Conservation (phyloP, 2,329 filamentous ascomycete genomes). For the Claviceps fusiformis region DNA sequence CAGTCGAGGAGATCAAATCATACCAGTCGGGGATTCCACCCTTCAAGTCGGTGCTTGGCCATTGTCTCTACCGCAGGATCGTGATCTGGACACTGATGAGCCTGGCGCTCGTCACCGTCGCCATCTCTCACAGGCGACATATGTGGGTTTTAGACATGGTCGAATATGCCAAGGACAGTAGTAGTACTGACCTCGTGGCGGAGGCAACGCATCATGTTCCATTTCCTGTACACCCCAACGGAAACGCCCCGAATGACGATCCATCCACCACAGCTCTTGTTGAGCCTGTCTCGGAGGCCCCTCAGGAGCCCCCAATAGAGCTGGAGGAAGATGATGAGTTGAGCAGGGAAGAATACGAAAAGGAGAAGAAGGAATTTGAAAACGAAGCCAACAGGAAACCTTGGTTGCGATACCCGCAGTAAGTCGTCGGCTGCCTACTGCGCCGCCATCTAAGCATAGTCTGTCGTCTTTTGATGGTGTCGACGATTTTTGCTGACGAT, state of each 20-base stretch:
- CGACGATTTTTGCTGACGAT: not conserved
- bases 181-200: not conserved
- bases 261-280: not conserved
- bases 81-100: conserved; percentile 34
- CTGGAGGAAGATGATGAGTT: conserved; percentile 14
- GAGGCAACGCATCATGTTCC: not conserved
- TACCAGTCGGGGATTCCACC: conserved; percentile 26
- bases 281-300: not conserved
- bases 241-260: not conserved
- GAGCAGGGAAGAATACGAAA: conserved; percentile 15
- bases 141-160: conserved; percentile 7
- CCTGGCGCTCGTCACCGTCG: conserved; percentile 26
- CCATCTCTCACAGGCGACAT: conserved; percentile 24
- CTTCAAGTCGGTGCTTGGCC: conserved; percentile 32
- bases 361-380: conserved; percentile 16
- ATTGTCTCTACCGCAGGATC: conserved; percentile 38
- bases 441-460: not conserved
- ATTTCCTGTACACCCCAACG: not conserved
- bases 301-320: conserved; percentile 3
- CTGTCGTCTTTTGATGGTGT: not conserved
- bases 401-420: conserved; percentile 28
- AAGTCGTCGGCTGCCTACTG: conserved; percentile 3
- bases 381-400: conserved; percentile 22
- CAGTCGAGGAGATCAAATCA: conserved; percentile 17
- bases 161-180: not conserved